Percentiles rank a stretch among this genome's conserved stretches.
Conservation (phyloP, 306 rosid genomes). For the Cucurbita ficifolia region DNA sequence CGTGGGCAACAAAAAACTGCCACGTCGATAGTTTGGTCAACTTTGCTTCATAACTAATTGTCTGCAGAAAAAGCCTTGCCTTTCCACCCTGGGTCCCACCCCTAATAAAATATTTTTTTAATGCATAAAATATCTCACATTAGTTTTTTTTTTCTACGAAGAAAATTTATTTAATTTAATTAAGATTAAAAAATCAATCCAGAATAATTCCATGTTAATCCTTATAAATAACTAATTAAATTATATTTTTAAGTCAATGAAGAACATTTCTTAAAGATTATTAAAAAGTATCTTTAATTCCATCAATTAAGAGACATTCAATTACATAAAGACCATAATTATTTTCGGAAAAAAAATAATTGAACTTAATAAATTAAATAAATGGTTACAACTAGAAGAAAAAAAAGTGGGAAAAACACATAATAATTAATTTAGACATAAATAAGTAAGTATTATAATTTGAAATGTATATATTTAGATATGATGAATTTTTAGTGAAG, state of each 20-base stretch:
- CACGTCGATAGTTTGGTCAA: background rate
- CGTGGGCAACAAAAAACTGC: background rate
- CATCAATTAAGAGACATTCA: background rate
- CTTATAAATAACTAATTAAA: no score
- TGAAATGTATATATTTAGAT: background rate
- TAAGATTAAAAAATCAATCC: no score
- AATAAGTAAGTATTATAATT: background rate
- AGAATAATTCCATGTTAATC: no score
- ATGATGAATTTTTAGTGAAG: background rate
- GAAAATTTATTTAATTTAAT: no score
- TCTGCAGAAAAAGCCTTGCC: background rate
- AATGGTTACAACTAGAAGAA: background rate
- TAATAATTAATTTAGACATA: background rate
- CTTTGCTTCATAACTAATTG: background rate
- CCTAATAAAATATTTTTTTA: background rate
- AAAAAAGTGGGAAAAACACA: background rate
- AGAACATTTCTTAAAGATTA: no score
- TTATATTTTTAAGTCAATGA: no score
- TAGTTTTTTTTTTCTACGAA: no score
- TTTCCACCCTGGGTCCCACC: background rate
- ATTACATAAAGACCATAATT: background rate
- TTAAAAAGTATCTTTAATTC: background rate
- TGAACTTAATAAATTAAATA: background rate
- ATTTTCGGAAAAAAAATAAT: background rate
- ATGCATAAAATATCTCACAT: background rate